Evolutionary conservation across 1,139 yeast species (phyloP), one percentile per base, ranked within the genome.

Genomic region (Kodamaea alishanica): DNA sequence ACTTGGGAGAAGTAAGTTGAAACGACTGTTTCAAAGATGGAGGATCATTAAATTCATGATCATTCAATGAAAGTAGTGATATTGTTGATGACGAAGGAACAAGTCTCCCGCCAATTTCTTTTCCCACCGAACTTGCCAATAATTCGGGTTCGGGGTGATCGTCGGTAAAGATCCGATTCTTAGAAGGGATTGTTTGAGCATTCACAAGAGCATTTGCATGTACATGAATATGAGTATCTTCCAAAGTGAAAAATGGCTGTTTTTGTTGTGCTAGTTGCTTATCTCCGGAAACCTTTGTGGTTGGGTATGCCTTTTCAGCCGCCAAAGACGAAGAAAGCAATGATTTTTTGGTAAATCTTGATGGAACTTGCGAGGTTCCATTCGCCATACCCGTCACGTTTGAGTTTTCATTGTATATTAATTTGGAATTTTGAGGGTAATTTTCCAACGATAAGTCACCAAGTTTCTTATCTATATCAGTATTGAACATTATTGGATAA

Each of bases 21-120:
- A 20, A 32, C 11, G 38, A 26, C 12, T 38, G 41, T 10, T 37
- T 37, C 26, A 36, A 29, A 6, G 40, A 34, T 9, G 43, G 33
- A 10, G 43, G 28, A 9, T 47, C 49, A 26, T 34, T 35, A 8
- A 15, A 15, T 4, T 41, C 45, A 15, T 40, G 57, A 39, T 52
- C 53, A 44, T 60, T 75, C 39, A 77, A 59, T 1, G 80, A 75
- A 9, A 77, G 60, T 6, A 77, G 58, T 10, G 81, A 75, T 2
- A 77, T 77, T 15, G 73, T 69, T 8, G 81, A 76, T 5, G 79
- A 69, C 5, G 80, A 74, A 5, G 81, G 81, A 15, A 77, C 67
- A 30, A 77, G 50, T 24, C 69, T 52, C 1, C 80, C 81, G 25
- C 71, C 75, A 28, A 64, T 54, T 34, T 74, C 77, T 27, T 65